Evolutionary conservation across 2,329 filamentous ascomycete species (phyloP).

Genomic region (Trichoderma oligosporum): DNA sequence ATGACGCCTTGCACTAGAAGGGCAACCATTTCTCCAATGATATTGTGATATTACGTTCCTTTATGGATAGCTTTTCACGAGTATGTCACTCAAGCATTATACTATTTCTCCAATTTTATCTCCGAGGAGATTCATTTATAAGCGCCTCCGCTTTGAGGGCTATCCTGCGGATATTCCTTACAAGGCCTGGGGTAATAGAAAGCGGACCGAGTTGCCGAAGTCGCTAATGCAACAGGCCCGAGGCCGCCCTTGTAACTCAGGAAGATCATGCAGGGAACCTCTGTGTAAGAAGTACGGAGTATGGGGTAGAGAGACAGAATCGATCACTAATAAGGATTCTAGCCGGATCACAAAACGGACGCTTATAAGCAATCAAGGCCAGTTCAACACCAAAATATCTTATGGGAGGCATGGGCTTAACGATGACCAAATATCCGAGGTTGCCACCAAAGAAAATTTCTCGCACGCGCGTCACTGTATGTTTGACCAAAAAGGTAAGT

Average conservation of each 20-base stretch:
- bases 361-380: not conserved
- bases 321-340: not conserved
- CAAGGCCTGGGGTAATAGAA: conserved; percentile 1
- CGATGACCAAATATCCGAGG: not conserved
- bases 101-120: not conserved
- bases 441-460: not conserved
- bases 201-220: conserved; percentile 8
- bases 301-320: not conserved
- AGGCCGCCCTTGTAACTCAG: not conserved
- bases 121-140: not conserved
- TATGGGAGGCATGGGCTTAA: not conserved
- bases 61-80: not conserved
- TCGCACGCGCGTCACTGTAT: not conserved
- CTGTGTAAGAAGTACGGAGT: not conserved
- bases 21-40: not conserved
- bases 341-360: not conserved
- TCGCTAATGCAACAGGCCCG: conserved; percentile 14
- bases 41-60: not conserved
- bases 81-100: too few species aligned
- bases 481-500: not conserved
- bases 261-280: conserved; percentile 11
- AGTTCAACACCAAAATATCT: not conserved
- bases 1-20: conserved; percentile 2
- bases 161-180: not conserved
- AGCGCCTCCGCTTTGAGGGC: not conserved